Evolutionary conservation across 2,329 filamentous ascomycete species (phyloP).

Genomic region (Penicillium sclerotigenum): DNA sequence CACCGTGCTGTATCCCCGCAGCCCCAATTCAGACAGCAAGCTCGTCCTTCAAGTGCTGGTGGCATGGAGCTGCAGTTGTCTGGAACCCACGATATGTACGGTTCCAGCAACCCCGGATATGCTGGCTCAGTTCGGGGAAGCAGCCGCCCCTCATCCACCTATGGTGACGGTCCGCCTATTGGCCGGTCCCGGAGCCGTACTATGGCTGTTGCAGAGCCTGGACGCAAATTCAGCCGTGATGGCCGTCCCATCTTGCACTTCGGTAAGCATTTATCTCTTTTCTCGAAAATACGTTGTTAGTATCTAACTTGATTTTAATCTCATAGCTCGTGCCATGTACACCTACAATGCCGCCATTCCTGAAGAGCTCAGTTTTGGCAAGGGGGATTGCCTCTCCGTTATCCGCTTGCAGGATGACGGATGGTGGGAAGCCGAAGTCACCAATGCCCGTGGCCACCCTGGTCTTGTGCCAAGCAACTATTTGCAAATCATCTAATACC

Average conservation of each 20-base stretch:
- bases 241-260: constrained; percentile 88
- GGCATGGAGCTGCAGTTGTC: constrained; percentile 69
- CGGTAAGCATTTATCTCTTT: constrained; percentile 61
- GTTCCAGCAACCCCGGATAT: constrained; percentile 40
- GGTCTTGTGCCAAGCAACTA: constrained; percentile 68
- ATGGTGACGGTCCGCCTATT: constrained; percentile 51
- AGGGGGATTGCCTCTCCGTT: constrained; percentile 87
- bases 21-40: constrained; percentile 50
- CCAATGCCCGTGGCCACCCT: constrained; percentile 49
- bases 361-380: constrained; percentile 87
- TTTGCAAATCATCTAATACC: constrained; percentile 54
- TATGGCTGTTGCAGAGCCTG: constrained; percentile 69
- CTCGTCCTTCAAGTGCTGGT: constrained; percentile 48
- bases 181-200: constrained; percentile 71
- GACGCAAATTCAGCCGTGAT: constrained; percentile 74
- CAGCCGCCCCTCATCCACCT: constrained; percentile 47
- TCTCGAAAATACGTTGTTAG: background rate
- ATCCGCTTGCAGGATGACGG: constrained; percentile 92
- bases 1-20: constrained; percentile 52
- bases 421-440: constrained; percentile 98
- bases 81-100: constrained; percentile 53
- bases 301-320: constrained; percentile 17
- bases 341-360: constrained; percentile 92
- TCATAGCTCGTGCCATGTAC: constrained; percentile 83
- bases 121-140: constrained; percentile 41